Evolutionary conservation across 805 yeast species (phyloP), one percentile per base, ranked within the genome.

Genomic region (Millerozyma miso): DNA sequence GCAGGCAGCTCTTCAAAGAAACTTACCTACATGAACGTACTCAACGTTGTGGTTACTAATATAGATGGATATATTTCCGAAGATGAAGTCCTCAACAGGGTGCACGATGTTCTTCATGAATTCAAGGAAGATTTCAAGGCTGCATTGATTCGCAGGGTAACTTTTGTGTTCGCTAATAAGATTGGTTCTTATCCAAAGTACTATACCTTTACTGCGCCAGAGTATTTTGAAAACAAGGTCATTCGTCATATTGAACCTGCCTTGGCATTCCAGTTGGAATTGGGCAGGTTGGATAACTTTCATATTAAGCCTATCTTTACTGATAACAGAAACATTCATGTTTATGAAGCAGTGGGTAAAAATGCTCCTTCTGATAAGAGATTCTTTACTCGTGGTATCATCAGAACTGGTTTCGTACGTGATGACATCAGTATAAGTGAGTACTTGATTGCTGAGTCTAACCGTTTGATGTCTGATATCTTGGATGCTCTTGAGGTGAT

Each of bases 161-260:
- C 99, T 1, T 88, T 93, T 67, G 86, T 89, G 46, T 74, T 93
- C 53, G 96, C 95, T 47, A 81, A 82, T 62, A 77, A 75, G 42
- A 81, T 81, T 56, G 98, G 98, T 50, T 63, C 85, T 39, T 90
- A 91, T 67, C 99, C 99, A 55, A 87, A 85, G 66, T 93, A 91
- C 74, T 93, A 83, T 73, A 93, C 98, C 32, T 93, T 88, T 79
- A 87, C 86, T 58, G 96, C 91, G 48, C 95, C 95, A 40, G 76
- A 76, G 31, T 93, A 85, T 62, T 58, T 55, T 31, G 99, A 93
- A 71, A 96, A 93, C 71, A 81, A 83, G 67, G 90, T 90, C 16
- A 86, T 93, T 63, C 89, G 99, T 73, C 97, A 93, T 63, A 89
- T 93, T 54, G 98, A 93, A 67, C 99, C 99, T 18, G 97, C 98